Evolutionary conservation across 2,329 filamentous ascomycete genomes (phyloP), one percentile per base, ranked within the genome.

Genomic region (Tricladium varicosporioides): DNA sequence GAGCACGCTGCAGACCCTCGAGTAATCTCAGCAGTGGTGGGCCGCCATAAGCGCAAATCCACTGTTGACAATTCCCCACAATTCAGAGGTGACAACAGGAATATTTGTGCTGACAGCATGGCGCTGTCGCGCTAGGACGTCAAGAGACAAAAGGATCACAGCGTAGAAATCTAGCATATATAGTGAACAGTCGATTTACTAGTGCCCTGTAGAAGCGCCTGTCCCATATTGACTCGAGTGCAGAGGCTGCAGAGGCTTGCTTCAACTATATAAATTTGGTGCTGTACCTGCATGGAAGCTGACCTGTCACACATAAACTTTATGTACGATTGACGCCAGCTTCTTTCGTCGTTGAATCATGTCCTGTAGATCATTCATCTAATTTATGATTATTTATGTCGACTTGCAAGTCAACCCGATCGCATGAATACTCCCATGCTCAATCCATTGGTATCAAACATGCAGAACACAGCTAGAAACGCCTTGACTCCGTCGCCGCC

Each of bases 351-450:
- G 32, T 10, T 42, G 48, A 52, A 48, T 51, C 33, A 18, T 50
- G 52, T 52, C 61, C 56, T 56, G 60, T 51, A 51, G 57, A 59
- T 61, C 56, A 60, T 57, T 56, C 52, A 44, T 62, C 51, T 58
- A 53, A 53, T 55, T 47, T 55, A 54, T 48, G 44, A 27, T 51
- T 27, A 27, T 7, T 27, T 51, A 42, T 43, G 47, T 36, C 16
- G 31, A 11, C 44, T 27, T 11, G 36, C 44, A 47, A 16, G 8
- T 40, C 16, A 27, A 49, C 10, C n/a, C 50, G 52, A 32, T 2
- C 8, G 51, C 51, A 58, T 58, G 32, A 58, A 58, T 42, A 82
- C 85, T 80, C 79, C 77, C 59, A 96, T 63, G 53, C 50, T 55
- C 36, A 36, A 51, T 36, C 36, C n/a, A n/a, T 40, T 13, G 36